Percentiles rank a stretch among this genome's conserved stretches.
Evolutionary conservation across 805 yeast genomes (phyloP).

Genomic region (Candida incommunis): DNA sequence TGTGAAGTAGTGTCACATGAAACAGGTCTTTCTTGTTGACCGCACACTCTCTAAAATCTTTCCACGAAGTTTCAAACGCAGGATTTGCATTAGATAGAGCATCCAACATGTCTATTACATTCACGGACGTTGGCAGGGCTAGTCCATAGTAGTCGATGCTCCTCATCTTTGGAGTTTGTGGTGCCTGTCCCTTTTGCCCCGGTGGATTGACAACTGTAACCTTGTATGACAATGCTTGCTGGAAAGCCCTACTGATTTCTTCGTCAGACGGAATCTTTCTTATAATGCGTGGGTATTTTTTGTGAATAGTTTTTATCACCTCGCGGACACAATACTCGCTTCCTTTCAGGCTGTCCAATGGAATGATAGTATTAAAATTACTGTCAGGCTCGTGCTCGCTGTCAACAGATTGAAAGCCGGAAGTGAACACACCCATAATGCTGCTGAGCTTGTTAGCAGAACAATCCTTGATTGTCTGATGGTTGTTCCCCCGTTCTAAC

Average conservation of each 20-base stretch:
- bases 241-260: constrained; percentile 33
- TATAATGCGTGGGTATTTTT: constrained; percentile 31
- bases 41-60: constrained; percentile 7
- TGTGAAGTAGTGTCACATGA: constrained; percentile 23
- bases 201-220: constrained; percentile 7
- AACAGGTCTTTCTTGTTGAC: constrained; percentile 9
- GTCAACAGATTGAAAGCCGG: constrained; percentile 50
- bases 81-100: constrained; percentile 8
- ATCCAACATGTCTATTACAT: constrained; percentile 11
- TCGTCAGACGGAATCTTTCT: constrained; percentile 27
- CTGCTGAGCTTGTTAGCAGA: constrained; percentile 31
- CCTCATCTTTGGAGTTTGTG: constrained; percentile 5
- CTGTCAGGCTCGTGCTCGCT: constrained; percentile 40
- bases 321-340: constrained; percentile 35
- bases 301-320: constrained; percentile 27
- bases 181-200: constrained; percentile 5
- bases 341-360: constrained; percentile 37
- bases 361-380: constrained; percentile 49
- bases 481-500: constrained; percentile 64
- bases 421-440: constrained; percentile 63
- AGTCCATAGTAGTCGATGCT: constrained; percentile 30
- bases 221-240: constrained; percentile 33
- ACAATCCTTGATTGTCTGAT: constrained; percentile 58
- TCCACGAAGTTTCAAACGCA: constrained; percentile 6
- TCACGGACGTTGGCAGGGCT: constrained; percentile 15